Evolutionary conservation across 2,329 filamentous ascomycete genomes (phyloP).

Genomic region (Fusarium sp.): DNA sequence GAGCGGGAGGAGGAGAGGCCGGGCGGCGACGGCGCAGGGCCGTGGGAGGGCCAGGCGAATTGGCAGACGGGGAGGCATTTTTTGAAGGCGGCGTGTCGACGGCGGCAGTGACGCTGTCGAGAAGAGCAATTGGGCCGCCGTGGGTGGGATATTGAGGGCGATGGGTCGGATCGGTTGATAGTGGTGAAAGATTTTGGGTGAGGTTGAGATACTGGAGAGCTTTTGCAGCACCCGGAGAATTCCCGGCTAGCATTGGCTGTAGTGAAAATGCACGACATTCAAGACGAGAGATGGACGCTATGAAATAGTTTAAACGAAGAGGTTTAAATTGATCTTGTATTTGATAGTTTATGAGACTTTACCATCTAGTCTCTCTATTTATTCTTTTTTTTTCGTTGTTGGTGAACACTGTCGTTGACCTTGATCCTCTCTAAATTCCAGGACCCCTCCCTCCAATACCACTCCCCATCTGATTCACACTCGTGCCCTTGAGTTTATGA

Average conservation of each 20-base stretch:
- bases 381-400: not conserved
- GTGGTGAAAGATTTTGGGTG: constrained; percentile 41
- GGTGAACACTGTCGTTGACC: not conserved
- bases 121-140: constrained; percentile 25
- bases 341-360: not conserved
- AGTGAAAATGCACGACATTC: constrained; percentile 7
- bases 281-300: not conserved
- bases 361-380: not conserved
- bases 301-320: not conserved
- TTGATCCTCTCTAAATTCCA: constrained; percentile 42
- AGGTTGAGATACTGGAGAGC: constrained; percentile 27
- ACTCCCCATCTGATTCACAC: constrained; percentile 64
- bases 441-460: constrained; percentile 59
- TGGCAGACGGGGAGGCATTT: constrained; percentile 59
- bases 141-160: constrained; percentile 14
- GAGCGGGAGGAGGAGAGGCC: constrained; percentile 57
- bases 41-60: constrained; percentile 56
- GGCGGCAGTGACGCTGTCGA: constrained; percentile 14
- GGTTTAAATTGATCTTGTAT: too few species aligned
- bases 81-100: constrained; percentile 30
- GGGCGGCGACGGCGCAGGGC: constrained; percentile 48
- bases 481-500: constrained; percentile 74
- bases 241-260: constrained; percentile 21
- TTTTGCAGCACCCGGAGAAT: constrained; percentile 40
- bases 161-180: constrained; percentile 19